Evolutionary conservation across 2,329 filamentous ascomycete species (phyloP).

Genomic region (Fusarium paranaense): DNA sequence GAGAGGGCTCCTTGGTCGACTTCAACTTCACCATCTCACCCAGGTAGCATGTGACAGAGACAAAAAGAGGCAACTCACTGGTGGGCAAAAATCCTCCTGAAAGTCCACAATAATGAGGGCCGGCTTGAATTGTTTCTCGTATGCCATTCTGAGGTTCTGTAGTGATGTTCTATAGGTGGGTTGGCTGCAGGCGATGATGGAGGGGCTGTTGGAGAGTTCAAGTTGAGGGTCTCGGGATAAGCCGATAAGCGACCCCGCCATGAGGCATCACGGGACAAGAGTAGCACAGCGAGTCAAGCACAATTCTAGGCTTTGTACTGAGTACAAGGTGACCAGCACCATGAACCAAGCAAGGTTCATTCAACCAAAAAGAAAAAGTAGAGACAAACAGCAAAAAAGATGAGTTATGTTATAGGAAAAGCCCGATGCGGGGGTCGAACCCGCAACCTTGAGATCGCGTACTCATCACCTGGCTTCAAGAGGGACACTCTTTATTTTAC

Average conservation of each 20-base stretch:
- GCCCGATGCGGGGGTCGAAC: conserved; percentile 63
- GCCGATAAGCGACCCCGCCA: not conserved
- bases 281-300: not conserved
- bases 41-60: not conserved
- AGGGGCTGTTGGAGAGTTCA: not conserved
- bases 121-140: conserved; percentile 53
- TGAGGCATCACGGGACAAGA: not conserved
- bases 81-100: conserved; percentile 95
- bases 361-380: not conserved
- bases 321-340: too few relatives aligned
- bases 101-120: conserved; percentile 83
- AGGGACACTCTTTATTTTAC: not conserved
- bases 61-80: conserved; percentile 65
- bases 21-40: not conserved
- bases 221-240: not conserved
- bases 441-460: conserved; percentile 65
- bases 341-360: too few relatives aligned
- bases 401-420: conserved; percentile 50
- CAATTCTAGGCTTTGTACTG: not conserved
- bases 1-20: not conserved
- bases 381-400: not conserved
- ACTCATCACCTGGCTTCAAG: conserved; percentile 5
- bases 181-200: not conserved
- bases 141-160: not conserved
- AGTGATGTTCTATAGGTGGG: not conserved